Conservation (phyloP, 1,284 basidiomycete genomes). For the Bondarzewia mesenterica region DNA sequence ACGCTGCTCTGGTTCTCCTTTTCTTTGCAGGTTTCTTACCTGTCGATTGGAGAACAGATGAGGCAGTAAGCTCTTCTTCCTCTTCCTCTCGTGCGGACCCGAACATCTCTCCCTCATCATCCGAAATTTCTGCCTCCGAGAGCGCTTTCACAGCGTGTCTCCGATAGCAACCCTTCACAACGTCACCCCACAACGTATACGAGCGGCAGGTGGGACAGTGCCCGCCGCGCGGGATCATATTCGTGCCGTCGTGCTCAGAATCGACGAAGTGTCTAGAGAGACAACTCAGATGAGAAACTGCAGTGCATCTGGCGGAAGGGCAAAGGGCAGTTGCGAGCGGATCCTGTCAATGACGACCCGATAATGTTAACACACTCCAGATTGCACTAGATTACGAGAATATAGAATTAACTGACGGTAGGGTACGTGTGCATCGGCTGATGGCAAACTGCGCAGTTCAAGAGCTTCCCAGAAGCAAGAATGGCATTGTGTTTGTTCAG, state of each 20-base stretch:
- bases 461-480: conserved; percentile 21
- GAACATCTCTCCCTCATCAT: conserved; percentile 19
- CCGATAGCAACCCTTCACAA: conserved; percentile 63
- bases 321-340: conserved; percentile 46
- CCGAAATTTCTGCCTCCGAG: conserved; percentile 18
- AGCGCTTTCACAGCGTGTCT: conserved; percentile 32
- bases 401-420: conserved; percentile 29
- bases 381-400: too few relatives aligned
- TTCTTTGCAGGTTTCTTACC: background rate
- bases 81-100: conserved; percentile 20
- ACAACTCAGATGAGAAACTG: conserved; percentile 63
- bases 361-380: background rate
- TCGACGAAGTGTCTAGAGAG: conserved; percentile 53
- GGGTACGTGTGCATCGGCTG: conserved; percentile 31
- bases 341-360: conserved; percentile 35
- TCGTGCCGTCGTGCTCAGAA: conserved; percentile 17
- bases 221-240: conserved; percentile 59
- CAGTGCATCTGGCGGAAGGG: conserved; percentile 39
- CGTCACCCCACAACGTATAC: conserved; percentile 64
- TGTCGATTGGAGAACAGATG: background rate
- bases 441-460: conserved; percentile 49
- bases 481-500: conserved; percentile 43
- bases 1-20: conserved; percentile 3
- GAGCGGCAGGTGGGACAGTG: conserved; percentile 46
- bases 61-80: conserved; percentile 7